Evolutionary conservation across 2,329 filamentous ascomycete species (phyloP).

Genomic region (Aspergillus novofumigatus): DNA sequence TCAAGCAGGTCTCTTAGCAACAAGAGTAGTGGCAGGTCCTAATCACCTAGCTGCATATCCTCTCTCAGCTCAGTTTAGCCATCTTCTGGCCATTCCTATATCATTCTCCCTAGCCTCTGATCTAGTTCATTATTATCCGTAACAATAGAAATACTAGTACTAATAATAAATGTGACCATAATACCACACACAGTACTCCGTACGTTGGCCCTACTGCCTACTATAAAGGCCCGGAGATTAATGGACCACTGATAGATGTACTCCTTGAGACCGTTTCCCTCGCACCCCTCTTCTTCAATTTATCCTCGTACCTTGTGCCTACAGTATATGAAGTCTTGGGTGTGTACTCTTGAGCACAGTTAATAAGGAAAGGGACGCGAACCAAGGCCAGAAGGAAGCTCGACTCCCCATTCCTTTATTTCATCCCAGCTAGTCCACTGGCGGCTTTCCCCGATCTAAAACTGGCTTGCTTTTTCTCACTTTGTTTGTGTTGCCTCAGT

Average conservation of each 20-base stretch:
- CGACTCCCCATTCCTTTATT: background rate
- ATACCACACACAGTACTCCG: background rate
- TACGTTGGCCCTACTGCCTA: background rate
- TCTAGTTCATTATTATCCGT: background rate
- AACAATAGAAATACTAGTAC: background rate
- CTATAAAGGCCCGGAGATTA: background rate
- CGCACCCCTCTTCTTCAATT: background rate
- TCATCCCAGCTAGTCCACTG: constrained; percentile 5
- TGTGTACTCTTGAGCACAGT: background rate
- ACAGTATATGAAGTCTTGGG: background rate
- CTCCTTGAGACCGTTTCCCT: background rate
- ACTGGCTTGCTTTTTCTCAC: background rate
- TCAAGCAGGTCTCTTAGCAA: background rate
- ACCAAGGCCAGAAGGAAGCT: background rate
- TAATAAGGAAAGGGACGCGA: background rate
- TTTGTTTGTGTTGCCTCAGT: background rate
- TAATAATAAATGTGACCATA: background rate
- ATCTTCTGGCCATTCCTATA: background rate
- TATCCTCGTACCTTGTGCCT: background rate
- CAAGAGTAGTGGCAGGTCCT: constrained; percentile 3
- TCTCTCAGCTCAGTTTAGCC: constrained; percentile 7
- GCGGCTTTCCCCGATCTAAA: constrained; percentile 8
- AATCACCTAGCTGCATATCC: constrained; percentile 15
- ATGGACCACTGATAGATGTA: background rate
- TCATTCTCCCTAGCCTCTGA: background rate